Percentiles rank a stretch among this genome's conserved stretches.
Conservation (phyloP, 768 basidiomycete genomes). For the Phlebiopsis gigantea region DNA sequence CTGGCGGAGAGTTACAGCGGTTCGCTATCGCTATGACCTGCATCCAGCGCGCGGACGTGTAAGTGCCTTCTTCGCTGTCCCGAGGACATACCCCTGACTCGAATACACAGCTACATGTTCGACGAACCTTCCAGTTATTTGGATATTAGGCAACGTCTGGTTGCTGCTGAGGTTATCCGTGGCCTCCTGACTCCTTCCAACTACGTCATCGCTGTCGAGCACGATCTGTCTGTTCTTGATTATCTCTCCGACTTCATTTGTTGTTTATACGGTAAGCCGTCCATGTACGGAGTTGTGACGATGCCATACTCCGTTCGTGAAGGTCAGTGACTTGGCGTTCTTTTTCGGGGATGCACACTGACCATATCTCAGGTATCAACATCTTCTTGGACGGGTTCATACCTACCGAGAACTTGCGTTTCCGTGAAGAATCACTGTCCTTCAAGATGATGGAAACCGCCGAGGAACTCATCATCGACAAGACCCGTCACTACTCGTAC, state of each 20-base stretch:
- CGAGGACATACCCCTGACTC: background rate
- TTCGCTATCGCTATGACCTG: conserved; percentile 98
- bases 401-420: conserved; percentile 96
- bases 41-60: conserved; percentile 95
- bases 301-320: conserved; percentile 98
- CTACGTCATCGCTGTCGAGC: conserved; percentile 97
- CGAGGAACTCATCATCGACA: conserved; percentile 83
- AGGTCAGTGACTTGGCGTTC: conserved; percentile 43
- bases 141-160: conserved; percentile 92
- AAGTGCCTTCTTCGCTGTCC: conserved; percentile 28
- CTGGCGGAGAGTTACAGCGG: conserved; percentile 95
- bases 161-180: conserved; percentile 93
- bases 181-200: conserved; percentile 73
- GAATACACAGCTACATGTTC: conserved; percentile 80
- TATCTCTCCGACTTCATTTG: conserved; percentile 99
- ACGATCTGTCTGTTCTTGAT: conserved; percentile 96
- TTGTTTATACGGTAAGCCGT: conserved; percentile 94
- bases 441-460: conserved; percentile 98
- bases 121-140: conserved; percentile 98
- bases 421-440: conserved; percentile 90
- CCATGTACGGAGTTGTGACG: conserved; percentile 97
- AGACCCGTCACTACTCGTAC: conserved; percentile 87
- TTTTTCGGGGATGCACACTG: background rate
- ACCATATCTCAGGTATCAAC: conserved; percentile 72
- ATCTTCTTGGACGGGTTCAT: conserved; percentile 99